Evolutionary conservation across 2,329 filamentous ascomycete genomes (phyloP).

Genomic region (Fusarium sarcochroum): DNA sequence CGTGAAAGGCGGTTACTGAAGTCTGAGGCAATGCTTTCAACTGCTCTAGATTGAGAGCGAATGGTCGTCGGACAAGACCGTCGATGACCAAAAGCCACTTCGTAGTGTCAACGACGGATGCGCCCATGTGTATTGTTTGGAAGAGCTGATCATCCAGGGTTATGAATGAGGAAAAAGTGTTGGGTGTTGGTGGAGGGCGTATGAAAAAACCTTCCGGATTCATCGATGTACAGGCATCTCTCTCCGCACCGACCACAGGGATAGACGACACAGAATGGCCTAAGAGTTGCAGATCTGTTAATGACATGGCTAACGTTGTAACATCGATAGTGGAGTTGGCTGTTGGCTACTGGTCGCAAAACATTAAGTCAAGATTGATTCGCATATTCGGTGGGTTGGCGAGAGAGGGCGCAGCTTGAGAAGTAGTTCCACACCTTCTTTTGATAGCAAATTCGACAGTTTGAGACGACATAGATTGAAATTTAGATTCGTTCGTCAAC

Average conservation of each 20-base stretch:
- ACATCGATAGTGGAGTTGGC: too few relatives aligned
- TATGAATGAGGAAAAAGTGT: not conserved
- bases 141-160: conserved; percentile 11
- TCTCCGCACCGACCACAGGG: not conserved
- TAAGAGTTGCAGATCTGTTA: not conserved
- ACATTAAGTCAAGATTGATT: not conserved
- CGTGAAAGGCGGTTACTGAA: conserved; percentile 18
- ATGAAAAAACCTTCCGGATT: conserved; percentile 3
- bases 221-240: conserved; percentile 7
- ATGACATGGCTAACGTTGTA: not conserved
- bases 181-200: conserved; percentile 13
- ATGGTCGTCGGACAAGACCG: not conserved
- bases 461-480: too few relatives aligned
- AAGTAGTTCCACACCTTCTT: too few relatives aligned
- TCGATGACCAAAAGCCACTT: conserved; percentile 7
- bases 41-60: conserved; percentile 9
- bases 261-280: fast-evolving
- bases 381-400: too few relatives aligned
- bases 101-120: not conserved
- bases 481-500: not conserved
- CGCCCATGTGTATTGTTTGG: conserved; percentile 27
- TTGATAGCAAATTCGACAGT: too few relatives aligned
- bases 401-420: too few relatives aligned
- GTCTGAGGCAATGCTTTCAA: conserved; percentile 5
- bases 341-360: too few relatives aligned